Evolutionary conservation across 2,329 filamentous ascomycete genomes (phyloP), one percentile per base, ranked within the genome.

Genomic region (Trichoderma pleuroti): DNA sequence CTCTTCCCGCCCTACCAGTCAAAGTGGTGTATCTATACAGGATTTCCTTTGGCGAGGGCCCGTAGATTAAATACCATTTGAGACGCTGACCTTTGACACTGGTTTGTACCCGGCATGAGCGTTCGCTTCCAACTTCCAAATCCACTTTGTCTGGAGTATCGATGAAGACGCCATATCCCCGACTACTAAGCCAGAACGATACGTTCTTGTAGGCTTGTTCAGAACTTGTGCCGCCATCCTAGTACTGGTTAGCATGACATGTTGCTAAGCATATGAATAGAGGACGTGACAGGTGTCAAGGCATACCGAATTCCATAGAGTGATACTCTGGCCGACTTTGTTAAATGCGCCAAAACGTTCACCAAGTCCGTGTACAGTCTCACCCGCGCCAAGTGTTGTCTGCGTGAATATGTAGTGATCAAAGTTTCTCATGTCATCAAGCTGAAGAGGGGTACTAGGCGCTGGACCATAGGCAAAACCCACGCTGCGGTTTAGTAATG

Each of bases 321-420:
- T 84, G 10, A 94, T 82, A 14, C 85, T 84, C 78, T 94, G 91
- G 14, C 92, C 92, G 54, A 93, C 88, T 78, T 92, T 93, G 78
- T 92, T 91, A 80, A 92, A 92, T 8, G 90, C 87, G 0, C 92
- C 92, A 76, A 94, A 94, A 16, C 92, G 85, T 80, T 94, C 92
- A 1, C 92, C 92, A 5, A 94, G 84, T 0, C 92, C 92, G 78
- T 93, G 91, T 16, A 94, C 85, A 0, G 89, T 88, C 79, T 94
- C 92, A 32, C 86, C 86, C 0, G 88, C 86, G 3, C 82, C 80
- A 2, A 88, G 80, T 6, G 82, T 84, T 1, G 86, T 87, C 77
- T 88, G 86, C 34, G 86, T 84, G 75, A 88, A 87, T 74, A 88
- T 84, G 77, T 87, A 86, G 76, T 88, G 86, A 68, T 84, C 80